phyloP scores from a whole-genome alignment of 768 basidiomycete genomes.

The Naganishia kalamii region DNA sequence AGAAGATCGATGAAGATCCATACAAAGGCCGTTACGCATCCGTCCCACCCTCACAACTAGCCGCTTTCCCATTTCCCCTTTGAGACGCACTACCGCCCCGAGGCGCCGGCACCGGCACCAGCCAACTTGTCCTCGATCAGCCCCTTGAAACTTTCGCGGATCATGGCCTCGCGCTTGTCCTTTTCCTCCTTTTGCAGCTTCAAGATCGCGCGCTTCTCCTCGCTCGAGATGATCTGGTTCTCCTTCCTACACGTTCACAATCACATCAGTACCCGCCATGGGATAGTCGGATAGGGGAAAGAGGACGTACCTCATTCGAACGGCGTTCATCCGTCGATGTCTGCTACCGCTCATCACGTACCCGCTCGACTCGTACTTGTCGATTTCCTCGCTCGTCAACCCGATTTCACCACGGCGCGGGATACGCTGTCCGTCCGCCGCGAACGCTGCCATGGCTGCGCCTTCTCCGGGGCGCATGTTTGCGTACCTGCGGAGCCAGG shows the following conservation, averaged over 20 bases:
- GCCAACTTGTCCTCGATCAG: constrained; percentile 52
- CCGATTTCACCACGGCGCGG: constrained; percentile 99
- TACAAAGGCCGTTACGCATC: no score
- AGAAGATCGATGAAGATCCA: no score
- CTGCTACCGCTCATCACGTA: constrained; percentile 97
- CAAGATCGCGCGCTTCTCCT: constrained; percentile 93
- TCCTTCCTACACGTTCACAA: constrained; percentile 61
- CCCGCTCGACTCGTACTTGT: constrained; percentile 75
- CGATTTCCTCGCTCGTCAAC: constrained; percentile 78
- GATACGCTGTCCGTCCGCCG: constrained; percentile 80
- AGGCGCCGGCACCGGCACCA: neutral
- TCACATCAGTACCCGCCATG: neutral
- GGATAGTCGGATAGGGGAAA: neutral
- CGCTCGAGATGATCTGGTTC: constrained; percentile 97
- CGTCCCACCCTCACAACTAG: no score
- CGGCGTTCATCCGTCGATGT: constrained; percentile 96
- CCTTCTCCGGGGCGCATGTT: constrained; percentile 92
- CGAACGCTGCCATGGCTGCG: constrained; percentile 94
- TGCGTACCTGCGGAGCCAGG: constrained; percentile 56
- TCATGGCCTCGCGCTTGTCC: constrained; percentile 77
- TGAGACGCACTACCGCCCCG: neutral
- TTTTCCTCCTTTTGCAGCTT: constrained; percentile 92
- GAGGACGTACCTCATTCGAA: constrained; percentile 59
- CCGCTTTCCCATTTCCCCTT: no score
- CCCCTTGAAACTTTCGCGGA: constrained; percentile 83